Evolutionary conservation across 306 rosid genomes (phyloP).

Genomic region (Castanea crenata): DNA sequence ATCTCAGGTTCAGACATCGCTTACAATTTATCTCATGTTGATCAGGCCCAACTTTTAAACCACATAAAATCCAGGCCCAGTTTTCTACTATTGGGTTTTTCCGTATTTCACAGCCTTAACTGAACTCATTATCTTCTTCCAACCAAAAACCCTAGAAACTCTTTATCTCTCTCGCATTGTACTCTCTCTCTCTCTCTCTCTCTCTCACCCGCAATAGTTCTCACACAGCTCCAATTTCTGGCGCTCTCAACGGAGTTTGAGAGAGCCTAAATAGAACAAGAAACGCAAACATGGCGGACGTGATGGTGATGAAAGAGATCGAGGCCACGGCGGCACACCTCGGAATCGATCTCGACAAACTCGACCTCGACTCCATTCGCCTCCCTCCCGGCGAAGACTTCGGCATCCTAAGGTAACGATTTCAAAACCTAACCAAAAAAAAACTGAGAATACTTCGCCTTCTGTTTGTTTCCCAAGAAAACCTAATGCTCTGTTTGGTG

Average conservation of each 20-base stretch:
- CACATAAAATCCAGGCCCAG: too few species aligned
- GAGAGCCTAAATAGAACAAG: background rate
- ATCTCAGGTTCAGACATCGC: too few species aligned
- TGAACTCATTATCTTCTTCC: too few species aligned
- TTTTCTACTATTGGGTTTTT: too few species aligned
- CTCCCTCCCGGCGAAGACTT: slow-evolving; percentile 55
- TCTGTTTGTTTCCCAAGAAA: background rate
- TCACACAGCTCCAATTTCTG: background rate
- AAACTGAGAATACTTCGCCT: background rate
- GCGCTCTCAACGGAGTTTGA: background rate
- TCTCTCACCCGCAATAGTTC: too few species aligned
- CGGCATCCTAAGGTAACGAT: slow-evolving; percentile 59
- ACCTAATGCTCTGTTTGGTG: background rate
- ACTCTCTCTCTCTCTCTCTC: background rate
- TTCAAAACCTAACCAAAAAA: background rate
- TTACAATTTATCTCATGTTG: too few species aligned
- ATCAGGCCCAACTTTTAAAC: too few species aligned
- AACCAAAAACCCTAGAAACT: too few species aligned
- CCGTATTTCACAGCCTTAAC: too few species aligned
- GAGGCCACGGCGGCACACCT: slow-evolving; percentile 64
- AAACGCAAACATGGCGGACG: slow-evolving; percentile 57
- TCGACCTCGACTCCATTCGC: slow-evolving; percentile 63
- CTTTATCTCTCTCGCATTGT: too few species aligned
- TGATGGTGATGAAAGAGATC: slow-evolving; percentile 54
- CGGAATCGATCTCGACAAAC: slow-evolving; percentile 53